phyloP scores from a whole-genome alignment of 176 grass and related monocot species.

The Aegilops bicornis region DNA sequence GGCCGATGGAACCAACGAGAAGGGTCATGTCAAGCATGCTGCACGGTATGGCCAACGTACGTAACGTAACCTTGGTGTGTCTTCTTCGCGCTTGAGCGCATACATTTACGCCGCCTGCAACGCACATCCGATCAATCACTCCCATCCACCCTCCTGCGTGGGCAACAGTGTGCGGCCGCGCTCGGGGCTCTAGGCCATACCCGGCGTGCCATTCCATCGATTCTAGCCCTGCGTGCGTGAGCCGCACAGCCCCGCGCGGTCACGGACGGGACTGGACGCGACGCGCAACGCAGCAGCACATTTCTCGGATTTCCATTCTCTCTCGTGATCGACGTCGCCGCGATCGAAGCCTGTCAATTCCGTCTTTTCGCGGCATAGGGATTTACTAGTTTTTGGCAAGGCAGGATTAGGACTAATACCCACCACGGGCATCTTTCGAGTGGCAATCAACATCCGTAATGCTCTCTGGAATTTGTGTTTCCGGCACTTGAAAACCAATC shows the following conservation, averaged over 20 bases:
- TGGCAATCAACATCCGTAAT: background rate
- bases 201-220: slow-evolving; percentile 19
- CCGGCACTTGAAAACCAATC: slow-evolving; percentile 28
- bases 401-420: background rate
- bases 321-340: background rate
- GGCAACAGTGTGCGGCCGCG: background rate
- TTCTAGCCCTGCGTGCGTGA: background rate
- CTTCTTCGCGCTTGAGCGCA: background rate
- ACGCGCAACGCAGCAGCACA: background rate
- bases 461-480: slow-evolving; percentile 4
- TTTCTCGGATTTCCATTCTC: background rate
- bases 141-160: background rate
- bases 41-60: background rate
- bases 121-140: background rate
- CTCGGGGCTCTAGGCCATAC: slow-evolving; percentile 19
- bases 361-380: background rate
- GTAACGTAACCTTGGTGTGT: background rate
- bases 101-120: background rate
- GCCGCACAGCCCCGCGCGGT: background rate
- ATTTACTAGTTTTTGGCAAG: background rate
- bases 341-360: background rate
- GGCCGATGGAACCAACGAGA: background rate
- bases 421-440: background rate
- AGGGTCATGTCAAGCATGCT: background rate
- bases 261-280: slow-evolving; percentile 12